phyloP scores from a whole-genome alignment of 2,329 filamentous ascomycete genomes.

The Fusarium domesticum region DNA sequence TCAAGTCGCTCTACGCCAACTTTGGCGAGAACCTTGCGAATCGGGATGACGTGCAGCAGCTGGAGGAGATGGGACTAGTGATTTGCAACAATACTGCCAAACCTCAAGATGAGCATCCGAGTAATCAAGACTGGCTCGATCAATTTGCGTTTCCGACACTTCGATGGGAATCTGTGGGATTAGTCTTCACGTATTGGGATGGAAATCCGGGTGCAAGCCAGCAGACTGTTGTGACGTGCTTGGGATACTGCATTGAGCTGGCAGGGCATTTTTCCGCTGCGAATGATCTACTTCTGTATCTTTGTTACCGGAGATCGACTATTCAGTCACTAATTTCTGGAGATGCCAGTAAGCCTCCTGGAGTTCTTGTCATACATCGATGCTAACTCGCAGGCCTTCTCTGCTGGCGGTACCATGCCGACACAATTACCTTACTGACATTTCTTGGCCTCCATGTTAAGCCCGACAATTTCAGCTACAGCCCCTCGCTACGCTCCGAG shows the following conservation, averaged over 20 bases:
- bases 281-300: slow-evolving; percentile 40
- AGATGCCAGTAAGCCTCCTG: slow-evolving; percentile 37
- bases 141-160: slow-evolving; percentile 39
- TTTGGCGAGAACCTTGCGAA: slow-evolving; percentile 31
- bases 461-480: slow-evolving; percentile 24
- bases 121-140: slow-evolving; percentile 37
- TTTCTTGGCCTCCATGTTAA: slow-evolving; percentile 37
- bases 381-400: slow-evolving; percentile 32
- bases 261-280: slow-evolving; percentile 25
- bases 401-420: slow-evolving; percentile 38
- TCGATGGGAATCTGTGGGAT: slow-evolving; percentile 44
- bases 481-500: slow-evolving; percentile 37
- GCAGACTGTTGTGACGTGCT: slow-evolving; percentile 7
- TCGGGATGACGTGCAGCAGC: slow-evolving; percentile 26
- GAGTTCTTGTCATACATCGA: rapidly evolving
- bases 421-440: slow-evolving; percentile 36
- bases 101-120: slow-evolving; percentile 34
- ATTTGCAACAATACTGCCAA: slow-evolving; percentile 39
- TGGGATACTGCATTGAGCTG: slow-evolving; percentile 35
- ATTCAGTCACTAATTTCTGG: slow-evolving; percentile 39
- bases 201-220: background rate
- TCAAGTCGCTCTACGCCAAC: slow-evolving; percentile 32
- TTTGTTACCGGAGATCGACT: slow-evolving; percentile 35
- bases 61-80: slow-evolving; percentile 37
- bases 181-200: slow-evolving; percentile 34